phyloP scores from a whole-genome alignment of 2,329 filamentous ascomycete species.

The Xylariomycetidae sp. region DNA sequence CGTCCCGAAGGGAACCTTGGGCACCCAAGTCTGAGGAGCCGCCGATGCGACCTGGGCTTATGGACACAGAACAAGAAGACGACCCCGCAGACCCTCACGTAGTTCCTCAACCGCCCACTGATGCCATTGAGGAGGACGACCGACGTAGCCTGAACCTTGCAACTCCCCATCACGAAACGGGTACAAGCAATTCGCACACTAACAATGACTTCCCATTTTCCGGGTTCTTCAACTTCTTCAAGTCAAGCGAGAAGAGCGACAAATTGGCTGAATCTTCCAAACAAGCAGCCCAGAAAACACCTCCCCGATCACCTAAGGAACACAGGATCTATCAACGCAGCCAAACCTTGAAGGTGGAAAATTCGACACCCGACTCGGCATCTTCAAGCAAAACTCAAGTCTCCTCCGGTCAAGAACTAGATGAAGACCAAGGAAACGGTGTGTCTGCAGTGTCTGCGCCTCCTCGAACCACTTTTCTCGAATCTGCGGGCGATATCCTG shows the following conservation, averaged over 20 bases:
- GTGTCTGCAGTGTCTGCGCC: conserved; percentile 67
- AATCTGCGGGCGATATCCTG: conserved; percentile 87
- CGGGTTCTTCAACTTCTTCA: conserved; percentile 71
- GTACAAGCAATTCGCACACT: conserved; percentile 22
- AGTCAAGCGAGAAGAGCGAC: conserved; percentile 38
- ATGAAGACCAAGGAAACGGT: conserved; percentile 34
- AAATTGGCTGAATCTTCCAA: conserved; percentile 48
- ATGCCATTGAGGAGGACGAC: conserved; percentile 65
- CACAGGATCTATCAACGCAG: conserved; percentile 71
- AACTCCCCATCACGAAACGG: conserved; percentile 26
- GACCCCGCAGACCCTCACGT: conserved; percentile 40
- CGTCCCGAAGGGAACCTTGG: conserved; percentile 41
- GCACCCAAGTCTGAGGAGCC: conserved; percentile 31
- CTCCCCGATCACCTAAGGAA: conserved; percentile 50
- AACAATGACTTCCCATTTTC: conserved; percentile 50
- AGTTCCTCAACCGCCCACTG: conserved; percentile 66
- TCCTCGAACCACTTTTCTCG: conserved; percentile 88
- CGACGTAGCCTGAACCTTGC: conserved; percentile 50
- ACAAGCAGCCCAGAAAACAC: conserved; percentile 26
- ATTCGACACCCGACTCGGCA: conserved; percentile 27
- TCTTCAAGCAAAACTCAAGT: conserved; percentile 36
- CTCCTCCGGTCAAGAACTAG: conserved; percentile 46
- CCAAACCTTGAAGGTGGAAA: conserved; percentile 60
- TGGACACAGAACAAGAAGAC: conserved; percentile 28
- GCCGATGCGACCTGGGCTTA: conserved; percentile 14